Evolutionary conservation across 176 grass and related monocot species (phyloP), one percentile per base, ranked within the genome.

Genomic region (Guadua angustifolia): DNA sequence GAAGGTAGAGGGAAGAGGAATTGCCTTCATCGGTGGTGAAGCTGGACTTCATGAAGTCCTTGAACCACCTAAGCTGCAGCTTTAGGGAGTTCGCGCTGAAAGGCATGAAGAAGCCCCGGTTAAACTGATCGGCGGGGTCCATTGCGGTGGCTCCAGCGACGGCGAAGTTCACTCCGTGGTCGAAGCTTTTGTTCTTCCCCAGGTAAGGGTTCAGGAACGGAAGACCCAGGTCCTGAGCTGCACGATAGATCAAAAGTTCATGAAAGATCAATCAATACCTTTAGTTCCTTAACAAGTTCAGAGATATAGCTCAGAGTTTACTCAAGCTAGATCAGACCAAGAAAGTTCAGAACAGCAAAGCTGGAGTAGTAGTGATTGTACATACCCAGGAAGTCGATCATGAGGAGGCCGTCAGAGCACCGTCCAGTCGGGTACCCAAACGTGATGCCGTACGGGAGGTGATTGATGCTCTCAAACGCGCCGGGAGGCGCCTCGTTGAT

Each of bases 341-440:
- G 2, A 68, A 0, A 26, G 47, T 45, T 73, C 18, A 15, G 61
- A 44, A n/a, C 60, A 79, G 11, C n/a, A 6, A 50, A 52, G 52
- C 22, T 55, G 42, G 40, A 7, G n/a, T 35, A 11, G 14, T 11
- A 11, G 14, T 11, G 0, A 17, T 0, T 18, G 8, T 7, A 6
- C 43, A 7, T 71, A 98, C 95, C 95, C 0, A 95, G 84, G 87
- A 87, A 98, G 73, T 98, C 96, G 42, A 98, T 95, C 93, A 98
- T 98, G 77, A 98, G 96, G 83, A 98, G 93, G 1, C 96, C 96
- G 5, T 98, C 96, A 46, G 96, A 98, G 85, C 91, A 98, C 0
- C 96, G 96, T 33, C 96, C 96, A 3, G 96, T 98, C 0, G 96
- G 69, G 26, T 78, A 55, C 36, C 94, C 94, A 3, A 88, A 78